Percentiles rank a stretch among this genome's conserved stretches.
These are phyloP conservation scores for Hysterangium stoloniferum DNA, from an alignment of 768 basidiomycete species.

Conservation along the genomic window DNA sequence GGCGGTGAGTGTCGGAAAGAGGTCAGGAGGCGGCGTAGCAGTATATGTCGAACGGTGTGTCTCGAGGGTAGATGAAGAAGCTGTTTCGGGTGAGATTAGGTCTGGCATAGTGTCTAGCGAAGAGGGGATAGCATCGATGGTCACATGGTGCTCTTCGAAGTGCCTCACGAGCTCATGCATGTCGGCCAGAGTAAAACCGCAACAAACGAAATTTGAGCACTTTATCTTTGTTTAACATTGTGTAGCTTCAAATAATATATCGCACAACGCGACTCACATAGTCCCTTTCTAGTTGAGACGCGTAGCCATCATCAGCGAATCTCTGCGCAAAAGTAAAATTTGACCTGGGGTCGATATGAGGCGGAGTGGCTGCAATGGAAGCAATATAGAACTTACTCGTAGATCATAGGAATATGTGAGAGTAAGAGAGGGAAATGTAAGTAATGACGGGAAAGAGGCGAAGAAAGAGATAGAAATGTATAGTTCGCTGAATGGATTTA, in stretches of 20 bases:
- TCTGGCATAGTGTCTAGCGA: conserved; percentile 12
- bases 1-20: conserved; percentile 9
- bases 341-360: not conserved
- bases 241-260: not conserved
- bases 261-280: conserved; percentile 1
- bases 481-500: not conserved
- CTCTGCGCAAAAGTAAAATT: not conserved
- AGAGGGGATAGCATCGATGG: conserved; percentile 25
- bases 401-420: not conserved
- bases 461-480: not conserved
- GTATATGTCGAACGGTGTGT: conserved; percentile 1
- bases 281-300: conserved; percentile 5
- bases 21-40: conserved; percentile 5
- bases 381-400: conserved; percentile 2
- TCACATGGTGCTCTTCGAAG: conserved; percentile 25
- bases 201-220: conserved; percentile 12
- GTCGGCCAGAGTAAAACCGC: conserved; percentile 5
- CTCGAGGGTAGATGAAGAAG: not conserved
- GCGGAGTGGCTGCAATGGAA: not conserved
- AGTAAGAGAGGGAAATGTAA: conserved; percentile 1
- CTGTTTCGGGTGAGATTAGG: conserved; percentile 15
- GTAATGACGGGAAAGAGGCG: not conserved
- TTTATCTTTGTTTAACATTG: not conserved
- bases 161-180: conserved; percentile 11
- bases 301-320: not conserved